Evolutionary conservation across 805 yeast species (phyloP).

Genomic region (Nakazawaea wickerhamii): DNA sequence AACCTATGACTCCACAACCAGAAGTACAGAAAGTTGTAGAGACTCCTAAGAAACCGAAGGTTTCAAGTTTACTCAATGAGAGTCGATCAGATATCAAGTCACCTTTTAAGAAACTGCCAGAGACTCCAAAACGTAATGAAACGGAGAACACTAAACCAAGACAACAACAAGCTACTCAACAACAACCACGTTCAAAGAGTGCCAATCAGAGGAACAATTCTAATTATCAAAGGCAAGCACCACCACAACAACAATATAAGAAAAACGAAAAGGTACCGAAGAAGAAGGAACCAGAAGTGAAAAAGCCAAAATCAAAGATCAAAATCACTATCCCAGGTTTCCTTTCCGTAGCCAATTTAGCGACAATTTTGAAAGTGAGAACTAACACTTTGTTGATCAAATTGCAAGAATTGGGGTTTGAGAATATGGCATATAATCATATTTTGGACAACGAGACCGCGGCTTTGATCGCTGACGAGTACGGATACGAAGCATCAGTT

Average conservation of each 20-base stretch:
- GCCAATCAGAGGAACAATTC: too few relatives aligned
- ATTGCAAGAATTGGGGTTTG: conserved; percentile 68
- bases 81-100: too few relatives aligned
- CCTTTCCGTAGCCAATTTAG: conserved; percentile 71
- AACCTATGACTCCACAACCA: not conserved
- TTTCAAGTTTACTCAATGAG: too few relatives aligned
- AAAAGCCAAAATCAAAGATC: conserved; percentile 9
- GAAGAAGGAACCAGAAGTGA: conserved; percentile 1
- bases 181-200: too few relatives aligned
- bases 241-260: too few relatives aligned
- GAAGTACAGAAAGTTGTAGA: not conserved
- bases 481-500: conserved; percentile 58
- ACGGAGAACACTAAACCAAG: too few relatives aligned
- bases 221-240: too few relatives aligned
- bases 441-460: conserved; percentile 86
- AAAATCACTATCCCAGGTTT: conserved; percentile 59
- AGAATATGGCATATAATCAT: conserved; percentile 62
- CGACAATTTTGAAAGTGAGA: conserved; percentile 64
- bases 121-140: too few relatives aligned
- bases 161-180: too few relatives aligned
- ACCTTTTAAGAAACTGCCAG: too few relatives aligned
- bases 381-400: conserved; percentile 53
- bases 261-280: too few relatives aligned
- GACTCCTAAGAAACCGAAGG: not conserved
- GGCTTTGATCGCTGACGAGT: conserved; percentile 81